phyloP scores from a whole-genome alignment of 2,329 filamentous ascomycete species.

The Colletotrichum sublineola region DNA sequence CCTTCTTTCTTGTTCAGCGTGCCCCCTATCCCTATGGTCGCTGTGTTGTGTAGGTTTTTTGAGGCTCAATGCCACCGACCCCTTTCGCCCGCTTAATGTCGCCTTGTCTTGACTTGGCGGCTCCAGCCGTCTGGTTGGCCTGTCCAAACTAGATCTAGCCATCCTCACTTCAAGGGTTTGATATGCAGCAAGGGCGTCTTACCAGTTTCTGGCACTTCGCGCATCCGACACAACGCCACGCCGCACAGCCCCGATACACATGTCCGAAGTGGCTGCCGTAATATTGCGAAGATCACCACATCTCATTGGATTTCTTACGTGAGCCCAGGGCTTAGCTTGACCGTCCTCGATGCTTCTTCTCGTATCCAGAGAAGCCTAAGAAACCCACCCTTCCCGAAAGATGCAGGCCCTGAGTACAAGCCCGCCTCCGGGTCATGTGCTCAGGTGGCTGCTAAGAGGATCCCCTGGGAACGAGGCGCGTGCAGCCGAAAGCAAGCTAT shows the following conservation, averaged over 20 bases:
- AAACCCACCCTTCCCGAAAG: neutral
- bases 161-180: neutral
- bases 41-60: neutral
- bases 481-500: slow-evolving; percentile 38
- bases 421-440: slow-evolving; percentile 23
- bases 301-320: slow-evolving; percentile 34
- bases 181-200: neutral
- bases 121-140: neutral
- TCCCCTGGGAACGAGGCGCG: slow-evolving; percentile 35
- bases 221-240: slow-evolving; percentile 20
- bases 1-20: neutral
- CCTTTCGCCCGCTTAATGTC: neutral
- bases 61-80: slow-evolving; percentile 5
- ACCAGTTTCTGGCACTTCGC: slow-evolving; percentile 20
- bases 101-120: slow-evolving; percentile 5
- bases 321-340: slow-evolving; percentile 21
- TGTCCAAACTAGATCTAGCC: neutral
- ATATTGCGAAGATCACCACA: slow-evolving; percentile 2
- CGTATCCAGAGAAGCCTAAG: slow-evolving; percentile 28
- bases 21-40: too few relatives aligned
- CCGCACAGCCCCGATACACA: slow-evolving; percentile 29
- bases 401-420: slow-evolving; percentile 2
- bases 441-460: slow-evolving; percentile 20
- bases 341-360: slow-evolving; percentile 6
- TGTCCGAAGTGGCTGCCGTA: slow-evolving; percentile 14